These are phyloP conservation scores for Nothophaeocryptopus gaeumannii DNA, from an alignment of 2,329 filamentous ascomycete species.

Conservation along the genomic window DNA sequence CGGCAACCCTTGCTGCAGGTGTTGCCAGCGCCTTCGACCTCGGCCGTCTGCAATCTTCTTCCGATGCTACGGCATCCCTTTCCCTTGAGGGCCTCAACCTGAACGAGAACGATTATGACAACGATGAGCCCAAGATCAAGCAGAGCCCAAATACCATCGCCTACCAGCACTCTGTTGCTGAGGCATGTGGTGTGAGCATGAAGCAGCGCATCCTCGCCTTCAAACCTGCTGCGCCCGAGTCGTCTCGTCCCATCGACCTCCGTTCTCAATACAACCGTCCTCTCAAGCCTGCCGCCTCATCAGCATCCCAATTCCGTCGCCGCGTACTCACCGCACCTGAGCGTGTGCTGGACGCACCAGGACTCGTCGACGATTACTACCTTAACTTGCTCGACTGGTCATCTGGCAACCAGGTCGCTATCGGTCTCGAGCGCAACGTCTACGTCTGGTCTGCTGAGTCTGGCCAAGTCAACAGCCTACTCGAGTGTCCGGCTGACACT, in stretches of 20 bases:
- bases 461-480: constrained; percentile 80
- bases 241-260: constrained; percentile 95
- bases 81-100: constrained; percentile 78
- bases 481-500: constrained; percentile 85
- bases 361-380: constrained; percentile 97
- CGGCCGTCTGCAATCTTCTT: constrained; percentile 59
- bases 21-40: constrained; percentile 67
- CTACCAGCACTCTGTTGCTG: constrained; percentile 87
- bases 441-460: constrained; percentile 98
- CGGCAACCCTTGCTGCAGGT: constrained; percentile 66
- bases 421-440: constrained; percentile 92
- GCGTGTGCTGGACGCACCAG: constrained; percentile 91
- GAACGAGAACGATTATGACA: constrained; percentile 68
- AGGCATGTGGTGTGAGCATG: constrained; percentile 85
- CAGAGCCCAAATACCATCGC: constrained; percentile 83
- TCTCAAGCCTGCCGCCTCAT: constrained; percentile 70
- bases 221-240: constrained; percentile 97
- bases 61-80: constrained; percentile 55
- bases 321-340: constrained; percentile 93
- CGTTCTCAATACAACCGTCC: constrained; percentile 97
- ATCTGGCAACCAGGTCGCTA: constrained; percentile 94
- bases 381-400: constrained; percentile 99
- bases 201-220: constrained; percentile 96
- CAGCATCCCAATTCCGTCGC: constrained; percentile 81
- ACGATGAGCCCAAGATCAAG: constrained; percentile 60